Evolutionary conservation across 2,329 filamentous ascomycete species (phyloP).

Genomic region (Elsinoe batatas): DNA sequence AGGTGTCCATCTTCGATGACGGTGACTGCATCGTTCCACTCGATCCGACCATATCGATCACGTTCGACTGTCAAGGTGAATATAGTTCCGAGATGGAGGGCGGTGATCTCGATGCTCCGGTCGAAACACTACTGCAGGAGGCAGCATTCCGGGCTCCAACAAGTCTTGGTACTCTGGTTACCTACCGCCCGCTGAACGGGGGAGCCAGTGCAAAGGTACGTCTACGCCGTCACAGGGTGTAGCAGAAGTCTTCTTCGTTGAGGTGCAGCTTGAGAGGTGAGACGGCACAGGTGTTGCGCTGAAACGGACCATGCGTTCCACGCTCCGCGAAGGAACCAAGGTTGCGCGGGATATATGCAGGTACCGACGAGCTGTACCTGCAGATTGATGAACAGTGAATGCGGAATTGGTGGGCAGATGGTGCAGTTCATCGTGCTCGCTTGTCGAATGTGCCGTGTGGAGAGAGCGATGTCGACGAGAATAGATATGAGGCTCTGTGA

Average conservation of each 20-base stretch:
- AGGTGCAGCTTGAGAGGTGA: neutral
- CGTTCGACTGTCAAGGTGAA: neutral
- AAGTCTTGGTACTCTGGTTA: neutral
- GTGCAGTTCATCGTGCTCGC: neutral
- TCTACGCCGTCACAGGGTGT: neutral
- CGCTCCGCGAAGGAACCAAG: neutral
- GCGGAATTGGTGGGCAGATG: neutral
- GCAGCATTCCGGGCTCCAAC: neutral
- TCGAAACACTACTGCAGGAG: neutral
- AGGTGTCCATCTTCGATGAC: neutral
- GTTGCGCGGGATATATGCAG: neutral
- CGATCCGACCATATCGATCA: neutral
- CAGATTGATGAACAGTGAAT: no score
- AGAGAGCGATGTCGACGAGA: neutral
- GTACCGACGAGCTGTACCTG: neutral
- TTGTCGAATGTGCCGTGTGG: neutral
- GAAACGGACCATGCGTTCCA: slow-evolving; percentile 1
- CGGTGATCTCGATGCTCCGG: neutral
- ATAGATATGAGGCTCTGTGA: neutral
- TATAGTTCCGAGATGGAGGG: neutral
- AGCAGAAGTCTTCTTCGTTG: neutral
- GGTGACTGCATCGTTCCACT: neutral
- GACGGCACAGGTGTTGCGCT: neutral
- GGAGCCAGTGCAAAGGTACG: neutral
- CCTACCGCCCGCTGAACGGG: neutral